These are phyloP conservation scores for Pleurotus cornucopiae DNA, from an alignment of 768 basidiomycete genomes.

Conservation along the genomic window DNA sequence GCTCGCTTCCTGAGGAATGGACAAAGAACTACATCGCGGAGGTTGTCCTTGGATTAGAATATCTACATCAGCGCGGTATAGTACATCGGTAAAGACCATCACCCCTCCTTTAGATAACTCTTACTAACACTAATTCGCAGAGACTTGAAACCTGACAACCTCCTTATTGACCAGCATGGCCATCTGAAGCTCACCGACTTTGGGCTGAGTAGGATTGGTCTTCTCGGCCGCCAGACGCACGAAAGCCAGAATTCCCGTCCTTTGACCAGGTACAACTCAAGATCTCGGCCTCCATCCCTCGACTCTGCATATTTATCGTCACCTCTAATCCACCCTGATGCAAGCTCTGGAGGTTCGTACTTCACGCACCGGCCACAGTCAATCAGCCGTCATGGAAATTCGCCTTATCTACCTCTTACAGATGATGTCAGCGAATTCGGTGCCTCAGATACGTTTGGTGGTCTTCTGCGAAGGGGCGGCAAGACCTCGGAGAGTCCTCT, in stretches of 20 bases:
- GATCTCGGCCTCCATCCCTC: conserved; percentile 79
- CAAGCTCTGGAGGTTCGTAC: conserved; percentile 67
- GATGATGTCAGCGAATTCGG: conserved; percentile 89
- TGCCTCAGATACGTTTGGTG: conserved; percentile 69
- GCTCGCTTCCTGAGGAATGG: conserved; percentile 94
- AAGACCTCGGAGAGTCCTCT: conserved; percentile 70
- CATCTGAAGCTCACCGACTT: conserved; percentile 99
- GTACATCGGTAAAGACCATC: conserved; percentile 80
- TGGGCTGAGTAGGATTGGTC: conserved; percentile 92
- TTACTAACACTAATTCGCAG: conserved; percentile 36
- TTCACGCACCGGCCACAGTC: conserved; percentile 66
- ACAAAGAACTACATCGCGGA: conserved; percentile 95
- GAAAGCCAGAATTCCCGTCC: conserved; percentile 50
- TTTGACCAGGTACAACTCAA: conserved; percentile 53
- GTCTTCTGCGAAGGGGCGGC: conserved; percentile 42
- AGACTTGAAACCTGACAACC: conserved; percentile 96
- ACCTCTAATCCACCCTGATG: conserved; percentile 60
- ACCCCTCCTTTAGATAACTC: neutral
- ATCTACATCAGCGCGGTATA: conserved; percentile 91
- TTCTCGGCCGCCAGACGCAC: conserved; percentile 94
- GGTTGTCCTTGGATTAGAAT: conserved; percentile 91
- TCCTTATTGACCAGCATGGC: conserved; percentile 94
- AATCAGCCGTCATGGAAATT: conserved; percentile 54
- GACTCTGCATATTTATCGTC: conserved; percentile 79
- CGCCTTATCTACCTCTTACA: conserved; percentile 64